These are phyloP conservation scores for Avicennia marina DNA, from an alignment of 257 asterid genomes.

Conservation along the genomic window DNA sequence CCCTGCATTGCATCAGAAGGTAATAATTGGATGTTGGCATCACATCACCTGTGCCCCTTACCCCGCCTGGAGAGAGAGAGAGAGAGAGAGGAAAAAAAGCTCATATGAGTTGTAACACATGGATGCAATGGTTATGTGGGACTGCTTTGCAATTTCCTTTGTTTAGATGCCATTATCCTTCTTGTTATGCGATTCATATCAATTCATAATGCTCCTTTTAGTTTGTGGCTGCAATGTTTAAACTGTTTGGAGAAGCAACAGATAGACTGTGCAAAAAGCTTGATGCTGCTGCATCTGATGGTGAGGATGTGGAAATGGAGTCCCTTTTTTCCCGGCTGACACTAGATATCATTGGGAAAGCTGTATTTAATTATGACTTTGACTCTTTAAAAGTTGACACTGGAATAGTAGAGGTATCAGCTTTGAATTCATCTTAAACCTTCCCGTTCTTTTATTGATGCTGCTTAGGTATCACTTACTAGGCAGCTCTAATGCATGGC, in stretches of 20 bases:
- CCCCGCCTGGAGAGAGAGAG: neutral
- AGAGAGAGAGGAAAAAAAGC: neutral
- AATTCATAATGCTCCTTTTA: constrained; percentile 22
- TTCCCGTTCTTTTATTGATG: constrained; percentile 1
- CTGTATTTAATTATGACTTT: constrained; percentile 92
- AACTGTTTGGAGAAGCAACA: constrained; percentile 85
- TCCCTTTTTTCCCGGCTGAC: constrained; percentile 96
- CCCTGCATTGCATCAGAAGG: constrained; percentile 96
- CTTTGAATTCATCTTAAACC: constrained; percentile 20
- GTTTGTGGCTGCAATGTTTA: constrained; percentile 93
- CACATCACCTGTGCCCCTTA: neutral
- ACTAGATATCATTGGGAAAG: constrained; percentile 93
- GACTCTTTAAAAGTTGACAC: constrained; percentile 84
- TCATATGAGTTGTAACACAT: neutral
- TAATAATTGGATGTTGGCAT: constrained; percentile 26
- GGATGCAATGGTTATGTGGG: neutral
- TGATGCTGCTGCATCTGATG: constrained; percentile 87
- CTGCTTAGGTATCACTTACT: neutral
- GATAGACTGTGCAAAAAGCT: constrained; percentile 79
- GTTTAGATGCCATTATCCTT: no score
- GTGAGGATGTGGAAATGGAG: constrained; percentile 97
- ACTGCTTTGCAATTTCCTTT: neutral
- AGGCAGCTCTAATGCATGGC: constrained; percentile 11
- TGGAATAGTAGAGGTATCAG: constrained; percentile 83
- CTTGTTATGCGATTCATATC: constrained; percentile 12